Evolutionary conservation across 106 monocot genomes (phyloP).

Genomic region (Allium cepa): DNA sequence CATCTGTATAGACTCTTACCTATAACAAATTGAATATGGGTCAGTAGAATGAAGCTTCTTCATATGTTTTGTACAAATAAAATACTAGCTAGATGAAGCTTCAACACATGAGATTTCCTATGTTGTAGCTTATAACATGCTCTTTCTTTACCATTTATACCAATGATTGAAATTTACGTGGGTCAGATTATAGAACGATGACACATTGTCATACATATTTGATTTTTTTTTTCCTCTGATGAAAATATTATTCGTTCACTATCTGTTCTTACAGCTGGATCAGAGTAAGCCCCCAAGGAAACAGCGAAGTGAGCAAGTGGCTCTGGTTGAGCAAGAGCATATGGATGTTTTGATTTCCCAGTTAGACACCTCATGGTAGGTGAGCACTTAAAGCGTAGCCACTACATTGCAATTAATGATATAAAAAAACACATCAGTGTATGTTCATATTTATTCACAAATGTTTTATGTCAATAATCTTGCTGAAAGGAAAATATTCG

Average conservation of each 20-base stretch:
- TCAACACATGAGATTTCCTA: too few species aligned
- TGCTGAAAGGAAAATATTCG: background rate
- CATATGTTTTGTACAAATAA: too few species aligned
- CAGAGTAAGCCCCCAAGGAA: slow-evolving; percentile 58
- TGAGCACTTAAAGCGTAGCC: slow-evolving; percentile 20
- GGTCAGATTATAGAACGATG: too few species aligned
- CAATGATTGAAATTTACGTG: too few species aligned
- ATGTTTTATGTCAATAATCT: background rate
- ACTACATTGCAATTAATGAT: slow-evolving; percentile 18
- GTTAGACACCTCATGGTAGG: slow-evolving; percentile 26
- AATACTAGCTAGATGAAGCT: too few species aligned
- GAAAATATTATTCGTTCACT: background rate
- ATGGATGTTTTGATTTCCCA: slow-evolving; percentile 33
- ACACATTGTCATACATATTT: background rate
- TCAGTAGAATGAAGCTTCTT: too few species aligned
- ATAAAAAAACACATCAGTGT: background rate
- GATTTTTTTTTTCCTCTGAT: background rate
- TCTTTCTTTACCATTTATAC: too few species aligned
- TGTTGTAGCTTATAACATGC: too few species aligned
- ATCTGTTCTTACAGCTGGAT: slow-evolving; percentile 51
- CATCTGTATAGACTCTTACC: slow-evolving; percentile 56
- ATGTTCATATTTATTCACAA: background rate
- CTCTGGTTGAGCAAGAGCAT: slow-evolving; percentile 48
- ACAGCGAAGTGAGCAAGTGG: slow-evolving; percentile 85
- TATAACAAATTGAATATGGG: slow-evolving; percentile 6